Evolutionary conservation across 192 early-diverging fungal genomes (phyloP).

Genomic region (Coemansia sp.): DNA sequence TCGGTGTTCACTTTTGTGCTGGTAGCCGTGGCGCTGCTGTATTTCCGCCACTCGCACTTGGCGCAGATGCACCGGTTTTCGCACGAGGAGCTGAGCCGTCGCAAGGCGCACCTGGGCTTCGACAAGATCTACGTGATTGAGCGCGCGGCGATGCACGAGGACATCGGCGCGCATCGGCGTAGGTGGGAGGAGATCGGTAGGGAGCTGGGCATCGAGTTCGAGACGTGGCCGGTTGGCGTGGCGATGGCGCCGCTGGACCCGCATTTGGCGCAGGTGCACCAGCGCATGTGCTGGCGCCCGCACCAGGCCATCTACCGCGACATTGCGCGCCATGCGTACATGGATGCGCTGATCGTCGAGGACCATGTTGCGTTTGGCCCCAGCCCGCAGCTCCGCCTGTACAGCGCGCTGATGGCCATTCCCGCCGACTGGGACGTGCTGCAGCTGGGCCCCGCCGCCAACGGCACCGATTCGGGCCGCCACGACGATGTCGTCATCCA

Average conservation of each 20-base stretch:
- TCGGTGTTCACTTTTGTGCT: slow-evolving; percentile 44
- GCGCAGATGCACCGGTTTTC: slow-evolving; percentile 46
- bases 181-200: slow-evolving; percentile 23
- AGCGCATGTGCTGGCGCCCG: slow-evolving; percentile 56
- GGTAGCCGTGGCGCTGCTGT: slow-evolving; percentile 43
- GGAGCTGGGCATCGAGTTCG: slow-evolving; percentile 31
- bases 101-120: slow-evolving; percentile 29
- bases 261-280: slow-evolving; percentile 26
- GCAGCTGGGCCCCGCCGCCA: slow-evolving; percentile 44
- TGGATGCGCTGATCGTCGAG: slow-evolving; percentile 54
- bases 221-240: slow-evolving; percentile 37
- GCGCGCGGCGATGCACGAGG: slow-evolving; percentile 26
- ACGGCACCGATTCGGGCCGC: slow-evolving; percentile 50
- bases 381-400: slow-evolving; percentile 40
- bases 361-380: slow-evolving; percentile 50
- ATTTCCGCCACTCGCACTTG: slow-evolving; percentile 49
- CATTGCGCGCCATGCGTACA: slow-evolving; percentile 19
- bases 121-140: slow-evolving; percentile 51
- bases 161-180: slow-evolving; percentile 13
- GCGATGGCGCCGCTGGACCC: slow-evolving; percentile 39
- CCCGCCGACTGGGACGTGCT: slow-evolving; percentile 55
- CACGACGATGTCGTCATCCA: slow-evolving; percentile 48
- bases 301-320: slow-evolving; percentile 48
- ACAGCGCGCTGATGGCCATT: slow-evolving; percentile 40
- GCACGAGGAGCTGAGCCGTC: slow-evolving; percentile 34